Evolutionary conservation across 352 stramenopile species (phyloP).

Genomic region (Saprolegnia diclina): DNA sequence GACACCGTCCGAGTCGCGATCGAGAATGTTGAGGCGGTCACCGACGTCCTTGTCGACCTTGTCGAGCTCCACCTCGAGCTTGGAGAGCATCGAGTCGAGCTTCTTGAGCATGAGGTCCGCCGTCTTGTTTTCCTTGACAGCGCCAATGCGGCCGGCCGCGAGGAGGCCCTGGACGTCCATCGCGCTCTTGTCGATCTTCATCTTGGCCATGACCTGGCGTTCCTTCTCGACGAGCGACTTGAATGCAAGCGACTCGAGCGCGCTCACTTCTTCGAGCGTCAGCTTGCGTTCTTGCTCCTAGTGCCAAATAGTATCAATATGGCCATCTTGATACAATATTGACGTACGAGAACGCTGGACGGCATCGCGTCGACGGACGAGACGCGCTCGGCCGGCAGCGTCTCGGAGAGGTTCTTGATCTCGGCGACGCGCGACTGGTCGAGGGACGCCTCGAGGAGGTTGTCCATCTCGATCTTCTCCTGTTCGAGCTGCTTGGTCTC

Average conservation of each 20-base stretch:
- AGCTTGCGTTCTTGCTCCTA: slow-evolving; percentile 31
- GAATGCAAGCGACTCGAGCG: slow-evolving; percentile 78
- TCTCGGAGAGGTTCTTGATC: slow-evolving; percentile 1
- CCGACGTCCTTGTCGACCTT: slow-evolving; percentile 95
- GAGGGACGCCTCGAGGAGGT: slow-evolving; percentile 26
- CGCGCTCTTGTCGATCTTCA: slow-evolving; percentile 85
- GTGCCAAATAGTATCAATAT: background rate
- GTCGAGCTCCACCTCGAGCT: slow-evolving; percentile 91
- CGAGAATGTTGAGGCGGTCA: slow-evolving; percentile 96
- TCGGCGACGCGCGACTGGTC: slow-evolving; percentile 2
- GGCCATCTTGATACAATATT: background rate
- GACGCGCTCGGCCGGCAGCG: slow-evolving; percentile 12
- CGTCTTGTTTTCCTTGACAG: slow-evolving; percentile 82
- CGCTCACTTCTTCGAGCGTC: slow-evolving; percentile 72
- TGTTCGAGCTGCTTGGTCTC: slow-evolving; percentile 27
- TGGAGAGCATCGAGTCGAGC: slow-evolving; percentile 91
- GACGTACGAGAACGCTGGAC: slow-evolving; percentile 9
- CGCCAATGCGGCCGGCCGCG: slow-evolving; percentile 71
- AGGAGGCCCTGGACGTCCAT: slow-evolving; percentile 81
- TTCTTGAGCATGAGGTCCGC: slow-evolving; percentile 88
- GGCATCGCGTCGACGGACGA: slow-evolving; percentile 15
- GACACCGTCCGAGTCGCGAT: slow-evolving; percentile 96
- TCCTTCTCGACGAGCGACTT: slow-evolving; percentile 86
- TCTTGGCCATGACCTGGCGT: slow-evolving; percentile 70
- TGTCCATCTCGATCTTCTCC: slow-evolving; percentile 34